A percentile compares a stretch with the other conserved stretches of the same genome.
These are phyloP conservation scores for Austroboletus rostrupii DNA, from an alignment of 1,284 basidiomycete species.

Conservation along the genomic window DNA sequence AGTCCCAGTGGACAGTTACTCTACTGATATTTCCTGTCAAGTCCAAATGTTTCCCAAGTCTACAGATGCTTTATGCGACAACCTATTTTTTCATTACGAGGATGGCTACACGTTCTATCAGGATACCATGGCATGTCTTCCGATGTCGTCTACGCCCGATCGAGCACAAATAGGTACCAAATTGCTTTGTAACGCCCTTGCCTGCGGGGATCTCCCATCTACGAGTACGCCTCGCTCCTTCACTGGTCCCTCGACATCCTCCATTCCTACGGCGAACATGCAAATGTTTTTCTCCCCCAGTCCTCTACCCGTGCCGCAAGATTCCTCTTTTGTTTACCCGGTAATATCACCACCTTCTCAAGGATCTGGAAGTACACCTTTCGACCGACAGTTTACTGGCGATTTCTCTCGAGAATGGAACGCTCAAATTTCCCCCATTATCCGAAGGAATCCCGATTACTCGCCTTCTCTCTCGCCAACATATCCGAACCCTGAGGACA, in stretches of 20 bases:
- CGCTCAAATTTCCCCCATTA: conserved; percentile 23
- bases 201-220: not conserved
- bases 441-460: conserved; percentile 7
- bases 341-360: conserved; percentile 28
- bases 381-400: conserved; percentile 27
- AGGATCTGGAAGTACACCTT: conserved; percentile 25
- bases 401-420: conserved; percentile 21
- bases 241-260: conserved; percentile 14
- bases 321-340: conserved; percentile 16
- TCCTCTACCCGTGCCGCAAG: conserved; percentile 22
- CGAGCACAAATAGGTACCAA: conserved; percentile 1
- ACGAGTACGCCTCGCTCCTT: conserved; percentile 9
- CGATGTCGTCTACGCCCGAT: conserved; percentile 15
- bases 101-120: conserved; percentile 9
- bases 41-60: conserved; percentile 1
- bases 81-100: conserved; percentile 3
- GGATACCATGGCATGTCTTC: conserved; percentile 1
- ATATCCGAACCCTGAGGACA: not conserved
- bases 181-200: not conserved
- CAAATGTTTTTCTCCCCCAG: conserved; percentile 27
- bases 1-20: not conserved
- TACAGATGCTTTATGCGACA: conserved; percentile 4
- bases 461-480: conserved; percentile 9
- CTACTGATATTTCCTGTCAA: not conserved
- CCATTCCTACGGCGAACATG: conserved; percentile 3